Evolutionary conservation across 768 basidiomycete genomes (phyloP), one percentile per base, ranked within the genome.

Genomic region (Lactifluus pinguis): DNA sequence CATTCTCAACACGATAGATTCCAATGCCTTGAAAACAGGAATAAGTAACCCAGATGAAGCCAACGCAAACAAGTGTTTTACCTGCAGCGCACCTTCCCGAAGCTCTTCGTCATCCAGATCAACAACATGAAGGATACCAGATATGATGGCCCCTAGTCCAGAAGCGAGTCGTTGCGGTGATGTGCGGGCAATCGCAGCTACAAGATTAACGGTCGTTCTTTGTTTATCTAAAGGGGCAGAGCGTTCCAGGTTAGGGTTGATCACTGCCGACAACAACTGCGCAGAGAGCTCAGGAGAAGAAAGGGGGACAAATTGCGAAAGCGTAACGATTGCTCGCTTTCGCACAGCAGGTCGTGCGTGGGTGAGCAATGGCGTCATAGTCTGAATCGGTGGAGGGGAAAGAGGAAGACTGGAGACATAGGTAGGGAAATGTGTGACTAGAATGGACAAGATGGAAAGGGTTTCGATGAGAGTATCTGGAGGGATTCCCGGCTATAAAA

Each of bases 301-400:
- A 47, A 83, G 82, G 15, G 86, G 88, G 42, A 94, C 79, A 70
- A 93, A 89, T 65, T 92, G 89, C 0, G 92, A 88, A 45, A 93
- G 72, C 0, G 93, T 91, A 41, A 85, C 77, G 60, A 98, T 94
- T 2, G 92, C 89, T 54, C 94, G 87, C 76, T 98, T 98, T 53
- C 95, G 84, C 55, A 98, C 90, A 0, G 92, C 92, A 10, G 89
- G 82, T 4, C 93, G 85, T 8, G 79, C 69, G 73, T 88, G 89
- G n/a, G 77, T 79, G 49, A 92, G 80, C 34, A 89, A 79, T 41
- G 83, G 90, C 0, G 82, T 86, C 57, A 89, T 80, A 19, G 86
- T 83, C 6, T 74, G 70, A 5, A 93, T 74, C 36, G 92, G 86
- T 49, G 80, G 80, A 15, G 84, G 80, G 50, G 75, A 69, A 55